Evolutionary conservation across 2,329 filamentous ascomycete genomes (phyloP).

Genomic region (Amesomyces nigricolor): DNA sequence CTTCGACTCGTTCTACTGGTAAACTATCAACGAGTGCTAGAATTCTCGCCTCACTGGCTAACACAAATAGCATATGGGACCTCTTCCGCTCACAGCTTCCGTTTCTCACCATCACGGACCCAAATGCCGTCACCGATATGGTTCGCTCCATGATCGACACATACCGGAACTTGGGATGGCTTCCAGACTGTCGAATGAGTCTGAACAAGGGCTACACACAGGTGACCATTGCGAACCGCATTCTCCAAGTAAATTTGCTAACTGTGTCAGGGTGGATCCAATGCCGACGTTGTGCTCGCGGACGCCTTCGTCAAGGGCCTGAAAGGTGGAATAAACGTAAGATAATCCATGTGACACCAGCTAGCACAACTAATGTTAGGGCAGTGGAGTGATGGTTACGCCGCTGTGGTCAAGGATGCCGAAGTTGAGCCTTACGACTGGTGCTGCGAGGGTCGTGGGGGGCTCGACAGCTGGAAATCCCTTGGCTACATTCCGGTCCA

Average conservation of each 20-base stretch:
- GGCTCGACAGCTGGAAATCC: slow-evolving; percentile 64
- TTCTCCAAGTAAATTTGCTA: not conserved
- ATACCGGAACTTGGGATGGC: slow-evolving; percentile 62
- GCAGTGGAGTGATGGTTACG: slow-evolving; percentile 62
- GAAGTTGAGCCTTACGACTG: slow-evolving; percentile 66
- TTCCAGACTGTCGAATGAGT: slow-evolving; percentile 74
- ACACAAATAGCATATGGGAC: slow-evolving; percentile 55
- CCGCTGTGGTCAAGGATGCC: slow-evolving; percentile 66
- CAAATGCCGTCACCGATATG: slow-evolving; percentile 58
- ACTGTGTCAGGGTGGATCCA: slow-evolving; percentile 57
- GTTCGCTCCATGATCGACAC: slow-evolving; percentile 66
- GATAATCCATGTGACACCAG: not conserved
- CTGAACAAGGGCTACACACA: slow-evolving; percentile 69
- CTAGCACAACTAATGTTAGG: slow-evolving; percentile 14
- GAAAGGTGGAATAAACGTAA: slow-evolving; percentile 47
- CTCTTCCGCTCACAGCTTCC: slow-evolving; percentile 64
- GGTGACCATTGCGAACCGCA: slow-evolving; percentile 28
- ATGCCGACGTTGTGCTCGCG: slow-evolving; percentile 63
- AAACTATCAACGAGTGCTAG: slow-evolving; percentile 18
- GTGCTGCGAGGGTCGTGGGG: slow-evolving; percentile 65
- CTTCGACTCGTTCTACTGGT: slow-evolving; percentile 72
- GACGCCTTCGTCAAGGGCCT: slow-evolving; percentile 66
- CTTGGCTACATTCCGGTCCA: slow-evolving; percentile 66
- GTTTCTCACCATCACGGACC: slow-evolving; percentile 63
- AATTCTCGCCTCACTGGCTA: not conserved